Base-by-base conservation (phyloP, 2,329 filamentous ascomycete genomes). In the Taxawa tesnikishii region DNA sequence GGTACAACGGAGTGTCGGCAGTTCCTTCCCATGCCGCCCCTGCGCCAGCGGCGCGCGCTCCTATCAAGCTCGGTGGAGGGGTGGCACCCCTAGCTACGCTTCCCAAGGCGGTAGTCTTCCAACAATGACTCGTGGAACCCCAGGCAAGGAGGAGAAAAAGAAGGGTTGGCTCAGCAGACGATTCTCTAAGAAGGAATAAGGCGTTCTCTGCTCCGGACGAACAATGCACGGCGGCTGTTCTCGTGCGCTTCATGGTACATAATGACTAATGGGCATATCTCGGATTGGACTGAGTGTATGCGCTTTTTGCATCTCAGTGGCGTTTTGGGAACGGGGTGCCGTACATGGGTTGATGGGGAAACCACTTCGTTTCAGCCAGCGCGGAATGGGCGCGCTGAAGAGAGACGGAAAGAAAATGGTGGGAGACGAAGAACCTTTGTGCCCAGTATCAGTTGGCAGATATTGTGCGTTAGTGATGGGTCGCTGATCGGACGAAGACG, bases 141-240 rank as follows among this genome's bases (percentile, higher is more conserved):
- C 16, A 31, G 34, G 13, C 11, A 47, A 50, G 32, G 44, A 49
- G 18, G 79, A 85, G 38, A 94, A 93, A 67, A 70, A 82, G 42
- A 87, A 85, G 68, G 90, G 85, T 53, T 94, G 87, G 84, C 77
- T 96, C 48, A 75, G 81, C 50, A 74, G 76, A 46, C 70, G 77
- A 34, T 90, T 94, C 56, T 23, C 19, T 23, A 90, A 80, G 66
- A 85, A 68, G 57, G 34, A 21, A 5, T 37, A 24, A 33, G n/a
- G n/a, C n/a, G n/a, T n/a, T n/a, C n/a, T n/a, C n/a, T n/a, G n/a
- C n/a, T n/a, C n/a, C n/a, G n/a, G n/a, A n/a, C n/a, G n/a, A n/a
- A n/a, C n/a, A n/a, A n/a, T n/a, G n/a, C n/a, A 29, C 4, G 8
- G n/a, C 7, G 7, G 26, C 7, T 27, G 11, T 13, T 27, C 26